Evolutionary conservation across 768 basidiomycete species (phyloP).

Genomic region (Lactarius hengduanensis): DNA sequence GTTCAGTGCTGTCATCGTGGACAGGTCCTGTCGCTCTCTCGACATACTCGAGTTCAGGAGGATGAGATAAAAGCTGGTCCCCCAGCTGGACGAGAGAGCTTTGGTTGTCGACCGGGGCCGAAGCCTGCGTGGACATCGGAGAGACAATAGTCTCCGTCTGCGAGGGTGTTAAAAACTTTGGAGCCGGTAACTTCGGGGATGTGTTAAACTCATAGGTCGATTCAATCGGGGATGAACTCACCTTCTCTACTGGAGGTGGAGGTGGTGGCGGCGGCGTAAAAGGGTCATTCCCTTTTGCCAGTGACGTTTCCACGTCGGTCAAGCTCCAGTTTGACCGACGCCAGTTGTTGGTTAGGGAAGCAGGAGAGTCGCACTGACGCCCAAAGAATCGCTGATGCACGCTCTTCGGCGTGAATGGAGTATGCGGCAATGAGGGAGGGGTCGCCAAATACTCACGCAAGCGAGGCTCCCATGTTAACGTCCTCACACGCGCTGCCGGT

Average conservation of each 20-base stretch:
- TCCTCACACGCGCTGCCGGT: conserved; percentile 19
- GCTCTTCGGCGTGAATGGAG: conserved; percentile 5
- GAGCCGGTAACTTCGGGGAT: not conserved
- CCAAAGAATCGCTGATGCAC: conserved; percentile 2
- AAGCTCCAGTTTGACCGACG: not conserved
- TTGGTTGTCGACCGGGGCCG: not conserved
- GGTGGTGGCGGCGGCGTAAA: not conserved
- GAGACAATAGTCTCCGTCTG: not conserved
- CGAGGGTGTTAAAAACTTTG: not conserved
- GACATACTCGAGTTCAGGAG: not conserved
- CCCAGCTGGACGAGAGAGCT: not conserved
- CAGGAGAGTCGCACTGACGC: conserved; percentile 9
- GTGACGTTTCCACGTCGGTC: not conserved
- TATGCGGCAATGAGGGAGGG: not conserved
- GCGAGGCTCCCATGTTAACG: conserved; percentile 15
- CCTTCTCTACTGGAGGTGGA: not conserved
- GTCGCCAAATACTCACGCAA: not conserved
- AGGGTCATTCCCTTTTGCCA: not conserved
- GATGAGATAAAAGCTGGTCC: not conserved
- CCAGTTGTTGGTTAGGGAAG: conserved; percentile 5
- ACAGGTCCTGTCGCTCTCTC: not conserved
- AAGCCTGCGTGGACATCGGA: not conserved
- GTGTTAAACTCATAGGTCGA: not conserved
- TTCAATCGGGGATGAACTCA: not conserved
- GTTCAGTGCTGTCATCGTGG: not conserved